These are phyloP conservation scores for Wickerhamiella occidentalis DNA, from an alignment of 805 yeast genomes.

Conservation along the genomic window DNA sequence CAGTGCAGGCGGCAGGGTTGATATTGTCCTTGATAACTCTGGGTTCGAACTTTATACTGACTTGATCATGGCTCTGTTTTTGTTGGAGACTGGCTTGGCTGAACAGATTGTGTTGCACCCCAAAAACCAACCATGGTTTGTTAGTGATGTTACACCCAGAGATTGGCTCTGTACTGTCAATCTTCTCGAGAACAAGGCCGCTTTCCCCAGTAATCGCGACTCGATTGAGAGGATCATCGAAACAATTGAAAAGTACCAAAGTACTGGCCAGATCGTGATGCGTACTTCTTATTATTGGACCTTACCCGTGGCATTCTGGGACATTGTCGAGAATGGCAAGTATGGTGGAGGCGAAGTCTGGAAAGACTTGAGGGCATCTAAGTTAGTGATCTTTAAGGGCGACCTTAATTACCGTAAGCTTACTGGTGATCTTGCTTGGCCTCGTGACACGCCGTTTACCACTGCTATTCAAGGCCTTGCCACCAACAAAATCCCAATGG, in stretches of 20 bases:
- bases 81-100: conserved; percentile 59
- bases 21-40: conserved; percentile 80
- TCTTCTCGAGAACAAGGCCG: conserved; percentile 41
- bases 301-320: conserved; percentile 61
- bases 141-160: conserved; percentile 81
- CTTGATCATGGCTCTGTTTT: conserved; percentile 47
- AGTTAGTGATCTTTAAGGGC: conserved; percentile 79
- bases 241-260: conserved; percentile 35
- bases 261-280: conserved; percentile 38
- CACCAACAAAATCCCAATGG: conserved; percentile 45
- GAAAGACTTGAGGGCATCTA: conserved; percentile 42
- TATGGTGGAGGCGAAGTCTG: conserved; percentile 51
- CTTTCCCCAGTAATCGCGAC: conserved; percentile 38
- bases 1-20: conserved; percentile 40
- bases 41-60: conserved; percentile 95
- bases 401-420: conserved; percentile 91
- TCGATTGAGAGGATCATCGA: conserved; percentile 40
- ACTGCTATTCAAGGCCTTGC: conserved; percentile 61
- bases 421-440: conserved; percentile 87
- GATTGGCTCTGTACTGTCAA: conserved; percentile 52
- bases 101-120: conserved; percentile 66
- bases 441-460: conserved; percentile 59
- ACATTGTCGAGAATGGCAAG: conserved; percentile 40
- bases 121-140: conserved; percentile 93
- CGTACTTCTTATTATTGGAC: conserved; percentile 80